A percentile compares a stretch with the other conserved stretches of the same genome.
Conservation (phyloP, 78 protist species). For the Anaeramoeba ignava region DNA sequence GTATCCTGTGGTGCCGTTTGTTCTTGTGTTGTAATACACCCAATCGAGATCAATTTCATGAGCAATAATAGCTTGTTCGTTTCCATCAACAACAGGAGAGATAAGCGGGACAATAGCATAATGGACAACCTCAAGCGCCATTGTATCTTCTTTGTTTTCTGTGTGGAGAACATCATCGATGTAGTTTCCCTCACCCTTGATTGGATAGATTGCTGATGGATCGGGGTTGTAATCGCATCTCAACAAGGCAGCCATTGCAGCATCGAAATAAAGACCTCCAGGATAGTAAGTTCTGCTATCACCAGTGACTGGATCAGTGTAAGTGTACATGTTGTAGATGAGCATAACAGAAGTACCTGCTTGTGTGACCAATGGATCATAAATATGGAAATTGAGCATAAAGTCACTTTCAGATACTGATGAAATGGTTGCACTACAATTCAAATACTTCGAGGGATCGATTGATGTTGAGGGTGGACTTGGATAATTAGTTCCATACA, state of each 20-base stretch:
- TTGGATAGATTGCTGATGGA: not conserved
- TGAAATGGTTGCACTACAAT: not conserved
- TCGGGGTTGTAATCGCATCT: conserved; percentile 5
- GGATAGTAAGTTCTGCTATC: not conserved
- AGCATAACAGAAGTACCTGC: not conserved
- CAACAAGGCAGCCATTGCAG: conserved; percentile 4
- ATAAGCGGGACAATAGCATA: not conserved
- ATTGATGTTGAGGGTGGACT: not conserved
- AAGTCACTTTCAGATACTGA: not conserved
- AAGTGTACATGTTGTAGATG: not conserved
- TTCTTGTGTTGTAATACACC: not conserved
- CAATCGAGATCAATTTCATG: not conserved
- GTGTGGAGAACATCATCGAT: not conserved
- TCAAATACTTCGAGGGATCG: not conserved
- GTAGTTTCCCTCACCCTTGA: conserved; percentile 2
- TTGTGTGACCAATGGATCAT: not conserved
- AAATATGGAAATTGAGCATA: not conserved
- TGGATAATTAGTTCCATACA: not conserved
- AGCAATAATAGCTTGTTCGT: not conserved
- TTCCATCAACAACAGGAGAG: conserved; percentile 4
- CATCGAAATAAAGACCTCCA: not conserved
- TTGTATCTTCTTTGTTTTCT: conserved; percentile 2
- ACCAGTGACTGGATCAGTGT: not conserved
- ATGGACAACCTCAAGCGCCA: conserved; percentile 3
- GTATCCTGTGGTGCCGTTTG: not conserved